Evolutionary conservation across 1,139 yeast genomes (phyloP).

Genomic region (Candida dubliniensis): DNA sequence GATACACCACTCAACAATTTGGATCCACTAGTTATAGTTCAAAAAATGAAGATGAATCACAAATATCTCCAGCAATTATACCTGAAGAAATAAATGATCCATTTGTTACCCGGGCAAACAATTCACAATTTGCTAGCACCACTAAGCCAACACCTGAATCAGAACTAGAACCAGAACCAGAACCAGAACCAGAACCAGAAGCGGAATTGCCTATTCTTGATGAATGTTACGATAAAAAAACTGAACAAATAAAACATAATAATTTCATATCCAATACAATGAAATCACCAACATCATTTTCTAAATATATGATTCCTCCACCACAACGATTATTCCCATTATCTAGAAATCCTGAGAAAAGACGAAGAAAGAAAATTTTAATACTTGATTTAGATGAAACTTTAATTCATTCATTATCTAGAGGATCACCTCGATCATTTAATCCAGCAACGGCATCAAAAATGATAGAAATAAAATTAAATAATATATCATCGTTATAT

Average conservation of each 20-base stretch:
- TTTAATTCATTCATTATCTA: constrained; percentile 81
- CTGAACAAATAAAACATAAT: constrained; percentile 44
- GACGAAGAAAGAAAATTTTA: constrained; percentile 57
- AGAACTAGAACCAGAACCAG: no score
- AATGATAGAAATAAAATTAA: constrained; percentile 82
- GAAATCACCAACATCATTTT: constrained; percentile 57
- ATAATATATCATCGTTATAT: constrained; percentile 71
- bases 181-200: no score
- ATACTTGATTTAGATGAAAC: constrained; percentile 93
- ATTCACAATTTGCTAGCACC: background rate
- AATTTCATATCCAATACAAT: constrained; percentile 44
- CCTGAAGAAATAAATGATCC: constrained; percentile 10
- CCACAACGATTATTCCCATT: constrained; percentile 48
- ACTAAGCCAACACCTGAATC: background rate
- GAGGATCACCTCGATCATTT: constrained; percentile 51
- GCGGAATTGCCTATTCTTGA: constrained; percentile 1
- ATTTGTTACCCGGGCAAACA: constrained; percentile 11
- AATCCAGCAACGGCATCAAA: constrained; percentile 59
- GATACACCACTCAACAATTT: constrained; percentile 8
- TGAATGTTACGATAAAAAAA: constrained; percentile 30
- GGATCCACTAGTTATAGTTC: constrained; percentile 3
- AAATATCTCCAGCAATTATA: background rate
- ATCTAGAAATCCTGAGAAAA: constrained; percentile 40
- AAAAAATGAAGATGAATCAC: constrained; percentile 1
- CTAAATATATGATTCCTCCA: constrained; percentile 50